Evolutionary conservation across 1,284 basidiomycete genomes (phyloP).

Genomic region (Amylostereum areolatum): DNA sequence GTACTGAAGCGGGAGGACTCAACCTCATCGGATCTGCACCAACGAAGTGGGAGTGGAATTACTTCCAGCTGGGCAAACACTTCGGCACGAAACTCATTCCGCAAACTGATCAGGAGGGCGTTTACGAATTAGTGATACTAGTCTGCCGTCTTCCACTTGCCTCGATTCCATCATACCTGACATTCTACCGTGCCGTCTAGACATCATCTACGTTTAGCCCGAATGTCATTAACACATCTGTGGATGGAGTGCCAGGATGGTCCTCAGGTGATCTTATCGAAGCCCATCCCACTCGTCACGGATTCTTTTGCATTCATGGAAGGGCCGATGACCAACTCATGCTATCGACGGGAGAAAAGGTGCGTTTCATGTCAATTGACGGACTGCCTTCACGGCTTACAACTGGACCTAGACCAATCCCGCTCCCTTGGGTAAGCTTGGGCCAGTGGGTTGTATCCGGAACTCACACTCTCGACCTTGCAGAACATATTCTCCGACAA

Average conservation of each 20-base stretch:
- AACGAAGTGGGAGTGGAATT: conserved; percentile 13
- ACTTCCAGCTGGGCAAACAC: conserved; percentile 8
- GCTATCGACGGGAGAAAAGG: conserved; percentile 28
- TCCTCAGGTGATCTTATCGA: conserved; percentile 19
- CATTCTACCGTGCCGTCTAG: not conserved
- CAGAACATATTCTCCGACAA: conserved; percentile 11
- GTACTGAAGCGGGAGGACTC: conserved; percentile 5
- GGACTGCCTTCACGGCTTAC: not conserved
- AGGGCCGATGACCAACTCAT: conserved; percentile 17
- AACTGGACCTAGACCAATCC: conserved; percentile 18
- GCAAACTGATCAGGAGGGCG: conserved; percentile 4
- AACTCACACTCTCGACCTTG: not conserved
- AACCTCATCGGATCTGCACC: conserved; percentile 1
- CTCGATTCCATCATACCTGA: not conserved
- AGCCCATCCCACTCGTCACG: conserved; percentile 19
- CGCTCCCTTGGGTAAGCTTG: conserved; percentile 11
- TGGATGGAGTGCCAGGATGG: not conserved
- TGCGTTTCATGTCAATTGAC: not conserved
- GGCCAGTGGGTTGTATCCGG: not conserved
- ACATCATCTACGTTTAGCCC: not conserved
- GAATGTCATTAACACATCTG: conserved; percentile 1
- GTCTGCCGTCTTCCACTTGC: not conserved
- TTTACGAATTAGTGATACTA: conserved; percentile 10
- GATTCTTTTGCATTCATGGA: conserved; percentile 17
- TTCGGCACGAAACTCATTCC: conserved; percentile 8